Evolutionary conservation across 139 green algal species (phyloP).

Genomic region (Nannochloris sp.): DNA sequence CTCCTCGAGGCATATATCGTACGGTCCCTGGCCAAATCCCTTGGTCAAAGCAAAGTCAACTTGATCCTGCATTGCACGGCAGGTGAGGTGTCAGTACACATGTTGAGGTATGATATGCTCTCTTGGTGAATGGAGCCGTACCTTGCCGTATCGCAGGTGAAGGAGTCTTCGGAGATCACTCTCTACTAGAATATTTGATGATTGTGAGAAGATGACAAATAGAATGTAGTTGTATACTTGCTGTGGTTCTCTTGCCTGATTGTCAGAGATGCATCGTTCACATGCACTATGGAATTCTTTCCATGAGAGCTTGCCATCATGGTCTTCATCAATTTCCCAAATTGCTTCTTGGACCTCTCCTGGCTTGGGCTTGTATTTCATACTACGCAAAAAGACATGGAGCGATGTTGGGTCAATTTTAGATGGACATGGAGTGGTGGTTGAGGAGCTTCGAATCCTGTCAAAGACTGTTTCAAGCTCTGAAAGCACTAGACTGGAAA

Average conservation of each 20-base stretch:
- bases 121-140: neutral
- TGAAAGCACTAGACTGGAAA: too few relatives aligned
- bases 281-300: neutral
- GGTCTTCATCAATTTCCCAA: slow-evolving; percentile 97
- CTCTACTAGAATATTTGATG: neutral
- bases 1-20: neutral
- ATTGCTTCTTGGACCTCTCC: slow-evolving; percentile 89
- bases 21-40: neutral
- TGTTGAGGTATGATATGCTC: neutral
- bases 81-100: neutral
- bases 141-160: slow-evolving; percentile 72
- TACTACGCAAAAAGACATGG: slow-evolving; percentile 46
- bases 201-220: slow-evolving; percentile 84
- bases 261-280: slow-evolving; percentile 3
- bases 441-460: too few relatives aligned
- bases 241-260: slow-evolving; percentile 70
- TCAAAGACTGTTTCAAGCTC: too few relatives aligned
- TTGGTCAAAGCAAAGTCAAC: neutral
- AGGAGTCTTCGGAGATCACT: slow-evolving; percentile 70
- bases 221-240: slow-evolving; percentile 89
- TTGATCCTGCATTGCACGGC: neutral
- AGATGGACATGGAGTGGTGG: too few relatives aligned
- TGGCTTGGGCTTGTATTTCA: slow-evolving; percentile 66
- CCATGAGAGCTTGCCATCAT: slow-evolving; percentile 28
- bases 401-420: slow-evolving; percentile 42